phyloP scores from a whole-genome alignment of 208 protist species.

The Naegleria lovaniensis region DNA sequence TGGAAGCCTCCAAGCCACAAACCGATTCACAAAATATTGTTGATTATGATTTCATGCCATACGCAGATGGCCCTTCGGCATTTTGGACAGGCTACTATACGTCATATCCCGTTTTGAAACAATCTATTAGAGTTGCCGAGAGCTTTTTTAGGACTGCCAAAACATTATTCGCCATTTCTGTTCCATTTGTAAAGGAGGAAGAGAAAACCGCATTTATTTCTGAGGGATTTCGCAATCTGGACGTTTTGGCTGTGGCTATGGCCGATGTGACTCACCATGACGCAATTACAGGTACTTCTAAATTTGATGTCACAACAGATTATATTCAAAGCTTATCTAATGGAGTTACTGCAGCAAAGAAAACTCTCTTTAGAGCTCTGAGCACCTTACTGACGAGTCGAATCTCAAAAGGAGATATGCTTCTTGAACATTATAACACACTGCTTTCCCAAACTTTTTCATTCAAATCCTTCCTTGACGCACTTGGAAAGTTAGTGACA shows the following conservation, averaged over 20 bases:
- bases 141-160: neutral
- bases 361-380: neutral
- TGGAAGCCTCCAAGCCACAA: neutral
- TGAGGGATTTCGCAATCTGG: neutral
- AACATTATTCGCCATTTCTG: neutral
- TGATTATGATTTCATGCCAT: neutral
- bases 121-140: neutral
- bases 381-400: neutral
- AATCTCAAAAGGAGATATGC: neutral
- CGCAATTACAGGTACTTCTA: constrained; percentile 47
- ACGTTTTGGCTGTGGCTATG: neutral
- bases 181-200: neutral
- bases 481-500: neutral
- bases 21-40: neutral
- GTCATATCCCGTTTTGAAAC: neutral
- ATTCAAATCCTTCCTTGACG: neutral
- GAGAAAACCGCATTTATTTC: neutral
- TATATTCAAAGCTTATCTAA: constrained; percentile 2
- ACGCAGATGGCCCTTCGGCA: neutral
- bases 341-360: neutral
- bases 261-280: constrained; percentile 43
- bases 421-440: neutral
- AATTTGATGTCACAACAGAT: constrained; percentile 41
- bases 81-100: neutral
- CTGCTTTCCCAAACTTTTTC: neutral